Evolutionary conservation across 192 early-diverging fungal genomes (phyloP), one percentile per base, ranked within the genome.

Genomic region (Backusella liffmaniae): DNA sequence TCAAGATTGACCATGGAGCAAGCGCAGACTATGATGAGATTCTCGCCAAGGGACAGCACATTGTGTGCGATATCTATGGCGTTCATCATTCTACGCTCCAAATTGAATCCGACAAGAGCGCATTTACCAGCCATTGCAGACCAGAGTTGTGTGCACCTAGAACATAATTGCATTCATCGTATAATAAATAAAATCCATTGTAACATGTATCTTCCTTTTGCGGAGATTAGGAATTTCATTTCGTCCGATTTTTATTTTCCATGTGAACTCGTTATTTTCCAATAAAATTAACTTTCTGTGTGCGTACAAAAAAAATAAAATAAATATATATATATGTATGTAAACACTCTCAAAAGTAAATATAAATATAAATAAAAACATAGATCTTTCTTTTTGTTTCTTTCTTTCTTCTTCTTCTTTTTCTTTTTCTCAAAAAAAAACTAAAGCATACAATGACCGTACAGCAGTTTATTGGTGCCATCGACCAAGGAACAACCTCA

Each of bases 401-500:
- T 75, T 44, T 46, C 15, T 23, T 41, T 70, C 12, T 30, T 72
- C n/a, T 42, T 66, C 10, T n/a, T 66, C 18, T 42, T 10, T 74
- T 21, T 67, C 30, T 18, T 36, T 26, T 72, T 71, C 41, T 72
- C 37, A 23, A n/a, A 36, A 44, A 23, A 56, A 3, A 59, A 59
- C 2, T 0, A 32, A 32, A 32, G 32, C 32, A 32, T 32, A 32
- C 32, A 65, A 68, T 62, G 69, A 81, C 36, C 15, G 78, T 79
- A 83, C 86, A 81, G 21, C 67, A 75, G 51, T 93, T 89, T 80
- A 79, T 95, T 44, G 96, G 92, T 41, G 87, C 96, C 76, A 96
- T 98, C 73, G 97, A 98, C 86, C 95, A 98, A 86, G 97, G 97
- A 77, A 98, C 97, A 9, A 91, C 93, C 16, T 94, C 93, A 66